phyloP scores from a whole-genome alignment of 73 alveolate genomes.

The Paramecium biaurelia region DNA sequence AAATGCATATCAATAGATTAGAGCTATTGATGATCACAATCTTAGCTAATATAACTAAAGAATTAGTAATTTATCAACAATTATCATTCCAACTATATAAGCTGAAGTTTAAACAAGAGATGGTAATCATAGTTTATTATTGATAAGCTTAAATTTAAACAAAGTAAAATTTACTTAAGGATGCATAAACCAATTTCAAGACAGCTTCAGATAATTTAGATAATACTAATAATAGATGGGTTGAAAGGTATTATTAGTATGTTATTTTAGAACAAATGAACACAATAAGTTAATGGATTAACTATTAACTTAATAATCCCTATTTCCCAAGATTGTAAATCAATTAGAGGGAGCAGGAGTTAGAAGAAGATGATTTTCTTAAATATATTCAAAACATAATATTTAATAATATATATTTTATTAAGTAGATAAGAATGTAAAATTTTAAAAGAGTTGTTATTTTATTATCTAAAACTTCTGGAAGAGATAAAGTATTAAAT shows the following conservation, averaged over 20 bases:
- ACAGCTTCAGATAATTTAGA: slow-evolving; percentile 8
- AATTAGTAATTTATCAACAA: background rate
- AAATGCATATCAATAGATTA: background rate
- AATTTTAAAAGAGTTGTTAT: slow-evolving; percentile 18
- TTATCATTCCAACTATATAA: slow-evolving; percentile 25
- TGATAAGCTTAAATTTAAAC: slow-evolving; percentile 5
- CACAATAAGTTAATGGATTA: background rate
- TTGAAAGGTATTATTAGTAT: background rate
- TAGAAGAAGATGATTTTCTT: slow-evolving; percentile 39
- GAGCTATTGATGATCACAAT: slow-evolving; percentile 45
- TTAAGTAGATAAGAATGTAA: background rate
- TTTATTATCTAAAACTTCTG: slow-evolving; percentile 17
- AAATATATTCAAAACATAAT: background rate
- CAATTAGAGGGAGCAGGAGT: slow-evolving; percentile 30
- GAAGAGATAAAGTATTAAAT: background rate
- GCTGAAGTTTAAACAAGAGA: slow-evolving; percentile 48
- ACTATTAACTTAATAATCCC: background rate
- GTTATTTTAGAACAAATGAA: background rate
- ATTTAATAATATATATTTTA: background rate
- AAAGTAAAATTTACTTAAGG: background rate
- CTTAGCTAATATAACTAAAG: background rate
- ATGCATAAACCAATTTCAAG: background rate
- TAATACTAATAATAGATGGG: slow-evolving; percentile 24
- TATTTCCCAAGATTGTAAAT: slow-evolving; percentile 8
- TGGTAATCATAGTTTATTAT: background rate